Conservation (phyloP, 345 rosid genomes). For the Jatropha curcas region DNA sequence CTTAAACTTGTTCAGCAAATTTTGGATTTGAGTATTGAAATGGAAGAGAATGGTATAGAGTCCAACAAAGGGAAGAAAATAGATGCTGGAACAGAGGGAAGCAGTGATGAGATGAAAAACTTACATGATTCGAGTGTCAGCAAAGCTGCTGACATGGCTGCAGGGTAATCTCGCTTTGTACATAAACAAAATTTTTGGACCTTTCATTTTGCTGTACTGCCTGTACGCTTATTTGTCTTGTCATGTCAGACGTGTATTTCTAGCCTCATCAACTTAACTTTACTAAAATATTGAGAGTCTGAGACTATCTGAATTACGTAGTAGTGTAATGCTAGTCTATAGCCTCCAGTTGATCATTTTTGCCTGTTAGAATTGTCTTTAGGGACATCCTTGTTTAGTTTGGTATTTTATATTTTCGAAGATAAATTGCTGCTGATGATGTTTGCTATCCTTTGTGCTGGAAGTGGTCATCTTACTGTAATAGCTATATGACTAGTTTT, state of each 20-base stretch:
- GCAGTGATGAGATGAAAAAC: conserved; percentile 71
- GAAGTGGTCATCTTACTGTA: not conserved
- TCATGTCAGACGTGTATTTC: not conserved
- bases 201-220: too few relatives aligned
- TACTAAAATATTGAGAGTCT: conserved; percentile 7
- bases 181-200: too few relatives aligned
- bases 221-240: not conserved
- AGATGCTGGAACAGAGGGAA: conserved; percentile 60
- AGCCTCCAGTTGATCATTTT: not conserved
- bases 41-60: conserved; percentile 51
- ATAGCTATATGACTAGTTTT: not conserved
- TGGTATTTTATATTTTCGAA: not conserved
- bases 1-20: conserved; percentile 84
- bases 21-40: conserved; percentile 58
- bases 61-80: conserved; percentile 83
- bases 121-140: conserved; percentile 76
- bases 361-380: not conserved
- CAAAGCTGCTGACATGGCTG: conserved; percentile 98
- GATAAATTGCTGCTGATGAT: not conserved
- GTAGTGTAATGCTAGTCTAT: not conserved
- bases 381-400: not conserved
- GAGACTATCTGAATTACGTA: not conserved
- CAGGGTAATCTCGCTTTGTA: conserved; percentile 56
- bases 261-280: conserved; percentile 5
- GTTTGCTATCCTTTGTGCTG: not conserved